A percentile compares a stretch with the other conserved stretches of the same genome.
Conservation (phyloP, 2,329 filamentous ascomycete species). For the Magnaporthiopsis poae region DNA sequence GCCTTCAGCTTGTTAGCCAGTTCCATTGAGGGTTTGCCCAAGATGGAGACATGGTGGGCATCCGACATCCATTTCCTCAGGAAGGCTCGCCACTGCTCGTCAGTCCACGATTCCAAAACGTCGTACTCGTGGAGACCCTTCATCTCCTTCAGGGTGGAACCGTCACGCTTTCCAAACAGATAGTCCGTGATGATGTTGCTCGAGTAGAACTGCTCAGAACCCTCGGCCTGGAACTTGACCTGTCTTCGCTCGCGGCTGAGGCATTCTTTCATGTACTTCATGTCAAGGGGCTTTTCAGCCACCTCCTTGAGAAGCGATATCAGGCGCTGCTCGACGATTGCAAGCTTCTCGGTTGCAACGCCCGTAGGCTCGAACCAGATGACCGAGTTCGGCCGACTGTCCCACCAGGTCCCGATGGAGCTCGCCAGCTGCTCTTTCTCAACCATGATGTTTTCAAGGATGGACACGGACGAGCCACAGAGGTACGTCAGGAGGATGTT, state of each 20-base stretch:
- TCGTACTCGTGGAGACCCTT: constrained; percentile 52
- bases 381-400: constrained; percentile 69
- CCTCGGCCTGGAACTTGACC: constrained; percentile 74
- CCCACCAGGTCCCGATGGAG: constrained; percentile 68
- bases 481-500: constrained; percentile 77
- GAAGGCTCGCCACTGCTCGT: constrained; percentile 74
- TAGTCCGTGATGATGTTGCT: constrained; percentile 85
- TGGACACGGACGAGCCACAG: constrained; percentile 81
- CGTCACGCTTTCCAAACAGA: constrained; percentile 77
- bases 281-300: constrained; percentile 69
- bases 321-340: constrained; percentile 73
- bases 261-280: constrained; percentile 83
- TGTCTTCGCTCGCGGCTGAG: constrained; percentile 72
- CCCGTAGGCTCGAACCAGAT: constrained; percentile 80
- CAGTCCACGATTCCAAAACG: constrained; percentile 65
- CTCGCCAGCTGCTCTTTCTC: constrained; percentile 89
- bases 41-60: constrained; percentile 74
- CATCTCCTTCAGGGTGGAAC: constrained; percentile 59
- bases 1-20: constrained; percentile 72
- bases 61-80: constrained; percentile 76
- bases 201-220: constrained; percentile 69
- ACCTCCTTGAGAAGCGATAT: constrained; percentile 76
- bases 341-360: constrained; percentile 77
- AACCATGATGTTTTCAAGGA: constrained; percentile 84
- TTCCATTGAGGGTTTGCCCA: constrained; percentile 75